Evolutionary conservation across 257 asterid genomes (phyloP).

Genomic region (Solanum habrochaites): DNA sequence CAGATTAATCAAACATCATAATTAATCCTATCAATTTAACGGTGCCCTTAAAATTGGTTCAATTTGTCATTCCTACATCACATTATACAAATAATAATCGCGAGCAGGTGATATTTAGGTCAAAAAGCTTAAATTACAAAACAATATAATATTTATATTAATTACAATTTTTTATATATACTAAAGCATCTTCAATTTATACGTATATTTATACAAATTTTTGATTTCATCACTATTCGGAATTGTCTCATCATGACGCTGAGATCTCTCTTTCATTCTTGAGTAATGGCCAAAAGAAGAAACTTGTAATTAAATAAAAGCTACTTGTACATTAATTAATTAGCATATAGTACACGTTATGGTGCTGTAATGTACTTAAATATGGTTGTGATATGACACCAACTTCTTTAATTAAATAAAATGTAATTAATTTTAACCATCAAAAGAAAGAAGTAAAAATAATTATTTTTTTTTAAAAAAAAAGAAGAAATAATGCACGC

Average conservation of each 20-base stretch:
- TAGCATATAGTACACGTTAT: neutral
- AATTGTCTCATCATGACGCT: neutral
- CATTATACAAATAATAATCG: too few species aligned
- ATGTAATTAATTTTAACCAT: neutral
- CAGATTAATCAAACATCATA: too few species aligned
- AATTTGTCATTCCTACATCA: too few species aligned
- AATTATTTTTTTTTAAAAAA: too few species aligned
- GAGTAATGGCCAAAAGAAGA: neutral
- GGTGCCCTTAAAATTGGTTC: too few species aligned
- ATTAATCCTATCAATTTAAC: too few species aligned
- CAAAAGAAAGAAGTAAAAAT: neutral
- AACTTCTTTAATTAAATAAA: neutral
- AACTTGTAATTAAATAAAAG: neutral
- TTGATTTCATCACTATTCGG: fast-evolving
- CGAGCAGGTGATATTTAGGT: too few species aligned
- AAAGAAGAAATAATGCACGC: neutral
- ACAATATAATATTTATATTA: too few species aligned
- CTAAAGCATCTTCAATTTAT: neutral
- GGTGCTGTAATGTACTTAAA: neutral
- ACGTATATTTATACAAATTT: fast-evolving
- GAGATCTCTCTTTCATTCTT: neutral
- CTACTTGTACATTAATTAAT: neutral
- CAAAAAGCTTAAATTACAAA: too few species aligned
- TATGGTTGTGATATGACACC: neutral
- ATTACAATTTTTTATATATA: too few species aligned